Percentiles rank a stretch among this genome's conserved stretches.
Evolutionary conservation across 208 protist genomes (phyloP).

Genomic region (Wallacemonas collosoma): DNA sequence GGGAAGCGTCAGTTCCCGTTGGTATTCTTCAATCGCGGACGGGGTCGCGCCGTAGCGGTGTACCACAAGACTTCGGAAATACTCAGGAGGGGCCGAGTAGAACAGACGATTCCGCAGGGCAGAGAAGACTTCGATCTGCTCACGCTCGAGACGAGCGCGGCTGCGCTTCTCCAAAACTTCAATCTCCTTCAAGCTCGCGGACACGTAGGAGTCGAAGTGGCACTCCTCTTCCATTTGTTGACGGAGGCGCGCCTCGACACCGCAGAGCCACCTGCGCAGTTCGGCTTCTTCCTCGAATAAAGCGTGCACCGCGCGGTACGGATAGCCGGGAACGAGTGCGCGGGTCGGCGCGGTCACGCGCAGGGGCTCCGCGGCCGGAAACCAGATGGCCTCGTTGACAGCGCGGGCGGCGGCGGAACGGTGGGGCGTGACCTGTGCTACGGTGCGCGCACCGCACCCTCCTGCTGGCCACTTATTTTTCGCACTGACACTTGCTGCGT

Average conservation of each 20-base stretch:
- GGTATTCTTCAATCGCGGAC: not conserved
- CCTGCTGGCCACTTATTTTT: not conserved
- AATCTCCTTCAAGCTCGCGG: conserved; percentile 43
- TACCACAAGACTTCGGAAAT: conserved; percentile 55
- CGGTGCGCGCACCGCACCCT: conserved; percentile 19
- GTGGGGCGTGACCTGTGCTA: conserved; percentile 22
- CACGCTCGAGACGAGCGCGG: conserved; percentile 46
- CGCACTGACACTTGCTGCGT: conserved; percentile 4
- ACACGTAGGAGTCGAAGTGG: conserved; percentile 45
- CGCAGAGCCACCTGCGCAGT: conserved; percentile 64
- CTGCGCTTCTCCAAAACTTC: conserved; percentile 30
- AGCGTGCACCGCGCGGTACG: conserved; percentile 41
- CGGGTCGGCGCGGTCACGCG: conserved; percentile 30
- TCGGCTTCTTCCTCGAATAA: conserved; percentile 68
- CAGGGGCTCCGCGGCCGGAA: conserved; percentile 36
- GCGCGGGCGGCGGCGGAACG: conserved; percentile 36
- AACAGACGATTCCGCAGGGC: conserved; percentile 50
- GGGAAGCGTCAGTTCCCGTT: conserved; percentile 36
- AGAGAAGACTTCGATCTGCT: conserved; percentile 53
- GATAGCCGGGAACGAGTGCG: conserved; percentile 41
- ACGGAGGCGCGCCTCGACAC: conserved; percentile 58
- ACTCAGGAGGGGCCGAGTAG: conserved; percentile 55
- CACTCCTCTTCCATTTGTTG: conserved; percentile 53
- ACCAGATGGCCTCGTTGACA: conserved; percentile 56
- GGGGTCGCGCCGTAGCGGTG: conserved; percentile 41